Conservation (phyloP, 2,329 filamentous ascomycete species). For the Penicillium sumatraense region DNA sequence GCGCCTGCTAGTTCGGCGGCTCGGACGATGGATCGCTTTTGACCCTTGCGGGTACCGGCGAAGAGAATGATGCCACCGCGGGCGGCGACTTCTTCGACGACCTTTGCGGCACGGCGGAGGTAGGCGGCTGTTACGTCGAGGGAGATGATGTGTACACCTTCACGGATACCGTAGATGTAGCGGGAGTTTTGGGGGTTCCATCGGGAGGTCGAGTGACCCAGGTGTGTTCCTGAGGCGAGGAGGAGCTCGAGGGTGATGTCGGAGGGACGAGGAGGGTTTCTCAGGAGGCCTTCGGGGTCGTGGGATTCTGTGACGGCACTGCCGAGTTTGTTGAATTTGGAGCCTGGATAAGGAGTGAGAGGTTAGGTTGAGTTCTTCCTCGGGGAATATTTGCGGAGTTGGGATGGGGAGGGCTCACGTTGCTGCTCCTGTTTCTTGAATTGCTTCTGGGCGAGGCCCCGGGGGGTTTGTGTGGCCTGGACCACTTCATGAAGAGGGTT, state of each 20-base stretch:
- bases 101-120: conserved; percentile 87
- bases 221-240: conserved; percentile 82
- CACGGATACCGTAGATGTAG: conserved; percentile 89
- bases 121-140: conserved; percentile 88
- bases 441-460: background rate
- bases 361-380: background rate
- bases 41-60: conserved; percentile 82
- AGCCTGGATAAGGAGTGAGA: conserved; percentile 24
- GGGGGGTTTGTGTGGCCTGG: conserved; percentile 5
- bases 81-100: conserved; percentile 85
- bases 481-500: conserved; percentile 20
- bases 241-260: conserved; percentile 90
- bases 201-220: conserved; percentile 86
- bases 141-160: conserved; percentile 90
- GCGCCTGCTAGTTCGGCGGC: conserved; percentile 77
- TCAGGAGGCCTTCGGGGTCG: conserved; percentile 50
- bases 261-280: conserved; percentile 73
- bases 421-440: conserved; percentile 17
- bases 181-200: conserved; percentile 95
- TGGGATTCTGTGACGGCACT: conserved; percentile 32
- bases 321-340: conserved; percentile 39
- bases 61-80: conserved; percentile 86
- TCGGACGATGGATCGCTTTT: conserved; percentile 77
- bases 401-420: conserved; percentile 26
- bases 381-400: background rate